These are phyloP conservation scores for Colletotrichum ledebouriae DNA, from an alignment of 2,329 filamentous ascomycete species.

Conservation along the genomic window DNA sequence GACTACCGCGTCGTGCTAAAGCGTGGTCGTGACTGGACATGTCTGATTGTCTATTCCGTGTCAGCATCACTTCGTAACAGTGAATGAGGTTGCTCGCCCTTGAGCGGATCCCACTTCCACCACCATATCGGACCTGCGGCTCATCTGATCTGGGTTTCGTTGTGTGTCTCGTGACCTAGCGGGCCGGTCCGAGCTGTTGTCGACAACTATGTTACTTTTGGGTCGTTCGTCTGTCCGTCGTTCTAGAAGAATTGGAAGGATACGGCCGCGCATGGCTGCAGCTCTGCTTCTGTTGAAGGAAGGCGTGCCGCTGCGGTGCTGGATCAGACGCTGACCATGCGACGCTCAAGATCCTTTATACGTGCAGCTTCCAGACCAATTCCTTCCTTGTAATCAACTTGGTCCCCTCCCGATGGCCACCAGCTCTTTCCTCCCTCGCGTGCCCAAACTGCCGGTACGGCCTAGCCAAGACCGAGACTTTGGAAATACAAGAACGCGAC, in stretches of 20 bases:
- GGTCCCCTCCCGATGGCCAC: conserved; percentile 1
- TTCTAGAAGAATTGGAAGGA: conserved; percentile 4
- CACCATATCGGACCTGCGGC: conserved; percentile 30
- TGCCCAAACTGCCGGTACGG: conserved; percentile 6
- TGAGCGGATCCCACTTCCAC: conserved; percentile 35
- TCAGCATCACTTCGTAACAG: conserved; percentile 15
- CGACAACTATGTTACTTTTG: neutral
- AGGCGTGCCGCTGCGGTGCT: neutral
- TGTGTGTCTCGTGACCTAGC: conserved; percentile 10
- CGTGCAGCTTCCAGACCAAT: neutral
- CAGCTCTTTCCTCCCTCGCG: neutral
- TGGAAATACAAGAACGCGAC: conserved; percentile 10
- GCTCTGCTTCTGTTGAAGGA: conserved; percentile 2
- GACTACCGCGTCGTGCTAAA: conserved; percentile 26
- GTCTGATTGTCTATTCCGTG: conserved; percentile 31
- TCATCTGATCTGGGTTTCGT: conserved; percentile 29
- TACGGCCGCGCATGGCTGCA: conserved; percentile 4
- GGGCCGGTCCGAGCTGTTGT: conserved; percentile 24
- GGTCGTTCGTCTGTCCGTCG: conserved; percentile 17
- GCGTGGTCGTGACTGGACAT: conserved; percentile 45
- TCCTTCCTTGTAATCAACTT: neutral
- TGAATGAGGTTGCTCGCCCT: conserved; percentile 17
- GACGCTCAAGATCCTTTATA: conserved; percentile 12
- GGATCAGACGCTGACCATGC: neutral
- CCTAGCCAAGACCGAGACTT: neutral